A percentile compares a stretch with the other conserved stretches of the same genome.
phyloP scores from a whole-genome alignment of 2,329 filamentous ascomycete species.

The Metarhizium guizhouense region DNA sequence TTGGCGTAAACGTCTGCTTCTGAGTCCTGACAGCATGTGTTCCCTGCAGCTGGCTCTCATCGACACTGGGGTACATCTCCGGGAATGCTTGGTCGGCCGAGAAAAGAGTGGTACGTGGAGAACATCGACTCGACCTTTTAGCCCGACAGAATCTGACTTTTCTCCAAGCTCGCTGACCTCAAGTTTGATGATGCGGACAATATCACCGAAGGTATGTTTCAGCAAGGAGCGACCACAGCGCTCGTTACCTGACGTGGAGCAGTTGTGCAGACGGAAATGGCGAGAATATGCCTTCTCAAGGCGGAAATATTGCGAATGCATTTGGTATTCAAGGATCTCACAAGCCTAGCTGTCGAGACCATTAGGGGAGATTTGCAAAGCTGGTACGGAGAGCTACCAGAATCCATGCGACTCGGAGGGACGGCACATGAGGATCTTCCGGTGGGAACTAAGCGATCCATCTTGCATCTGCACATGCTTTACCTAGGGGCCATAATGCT shows the following conservation, averaged over 20 bases:
- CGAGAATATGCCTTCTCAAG: slow-evolving; percentile 7
- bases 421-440: neutral
- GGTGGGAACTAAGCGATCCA: slow-evolving; percentile 3
- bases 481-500: slow-evolving; percentile 5
- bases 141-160: neutral
- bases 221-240: neutral
- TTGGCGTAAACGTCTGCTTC: neutral
- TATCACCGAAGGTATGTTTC: slow-evolving; percentile 2
- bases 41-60: slow-evolving; percentile 3
- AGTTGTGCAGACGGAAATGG: slow-evolving; percentile 8
- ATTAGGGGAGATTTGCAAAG: slow-evolving; percentile 1
- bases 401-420: neutral
- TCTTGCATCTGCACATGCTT: slow-evolving; percentile 3
- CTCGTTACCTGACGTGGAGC: neutral
- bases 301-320: slow-evolving; percentile 6
- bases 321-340: slow-evolving; percentile 1
- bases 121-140: neutral
- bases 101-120: neutral
- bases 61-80: slow-evolving; percentile 5
- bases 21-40: neutral
- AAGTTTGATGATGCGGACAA: neutral
- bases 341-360: neutral
- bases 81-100: neutral
- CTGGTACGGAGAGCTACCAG: slow-evolving; percentile 4
- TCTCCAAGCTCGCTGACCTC: slow-evolving; percentile 1